Evolutionary conservation across 2,329 filamentous ascomycete species (phyloP).

Genomic region (Nectriaceae sp.): DNA sequence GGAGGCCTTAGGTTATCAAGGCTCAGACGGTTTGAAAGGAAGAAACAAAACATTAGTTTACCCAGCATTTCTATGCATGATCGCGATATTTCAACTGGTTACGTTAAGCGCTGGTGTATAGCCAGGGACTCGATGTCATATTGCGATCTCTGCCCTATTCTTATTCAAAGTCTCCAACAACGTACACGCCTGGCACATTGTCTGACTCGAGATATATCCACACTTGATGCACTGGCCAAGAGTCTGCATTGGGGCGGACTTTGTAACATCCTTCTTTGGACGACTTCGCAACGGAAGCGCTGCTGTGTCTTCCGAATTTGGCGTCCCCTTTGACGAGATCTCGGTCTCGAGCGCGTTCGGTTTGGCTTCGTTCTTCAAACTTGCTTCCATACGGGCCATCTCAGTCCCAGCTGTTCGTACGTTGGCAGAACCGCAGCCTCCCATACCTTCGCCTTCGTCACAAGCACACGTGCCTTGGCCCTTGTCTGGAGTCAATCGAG

Average conservation of each 20-base stretch:
- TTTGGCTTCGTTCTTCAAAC: slow-evolving; percentile 20
- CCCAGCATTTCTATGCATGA: no score
- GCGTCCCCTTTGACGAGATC: slow-evolving; percentile 27
- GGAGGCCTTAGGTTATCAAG: slow-evolving; percentile 8
- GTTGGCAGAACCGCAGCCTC: slow-evolving; percentile 71
- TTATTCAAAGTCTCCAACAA: slow-evolving; percentile 91
- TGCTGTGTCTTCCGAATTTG: slow-evolving; percentile 28
- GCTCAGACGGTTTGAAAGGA: slow-evolving; percentile 10
- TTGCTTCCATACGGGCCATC: slow-evolving; percentile 78
- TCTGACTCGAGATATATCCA: slow-evolving; percentile 94
- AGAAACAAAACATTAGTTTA: slow-evolving; percentile 9
- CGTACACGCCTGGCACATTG: slow-evolving; percentile 90
- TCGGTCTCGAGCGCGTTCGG: slow-evolving; percentile 33
- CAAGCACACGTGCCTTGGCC: slow-evolving; percentile 37
- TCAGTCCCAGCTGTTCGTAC: slow-evolving; percentile 70
- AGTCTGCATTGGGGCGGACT: slow-evolving; percentile 60
- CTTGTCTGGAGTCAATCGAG: slow-evolving; percentile 60
- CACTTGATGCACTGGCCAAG: slow-evolving; percentile 84
- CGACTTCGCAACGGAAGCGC: slow-evolving; percentile 37
- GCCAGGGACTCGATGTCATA: slow-evolving; percentile 35
- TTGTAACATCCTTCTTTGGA: slow-evolving; percentile 26
- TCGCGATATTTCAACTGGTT: no score
- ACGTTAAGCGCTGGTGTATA: not conserved
- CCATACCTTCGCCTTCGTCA: slow-evolving; percentile 44
- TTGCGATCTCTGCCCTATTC: slow-evolving; percentile 60